Evolutionary conservation across 2,329 filamentous ascomycete species (phyloP).

Genomic region (Cryphonectria naterciae): DNA sequence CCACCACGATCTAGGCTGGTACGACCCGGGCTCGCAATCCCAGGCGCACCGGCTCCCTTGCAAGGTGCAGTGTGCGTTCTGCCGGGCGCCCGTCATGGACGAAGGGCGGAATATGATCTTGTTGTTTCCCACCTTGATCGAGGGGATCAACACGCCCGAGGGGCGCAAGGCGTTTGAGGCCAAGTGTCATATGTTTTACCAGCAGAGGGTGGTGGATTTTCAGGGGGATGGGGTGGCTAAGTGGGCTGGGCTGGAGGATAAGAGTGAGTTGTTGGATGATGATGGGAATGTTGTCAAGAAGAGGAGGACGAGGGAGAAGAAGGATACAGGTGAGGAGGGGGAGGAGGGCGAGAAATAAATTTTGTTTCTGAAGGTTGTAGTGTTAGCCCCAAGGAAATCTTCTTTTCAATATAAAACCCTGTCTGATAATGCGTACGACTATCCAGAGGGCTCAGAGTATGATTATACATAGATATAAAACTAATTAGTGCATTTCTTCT

Average conservation of each 20-base stretch:
- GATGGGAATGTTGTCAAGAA: slow-evolving; percentile 30
- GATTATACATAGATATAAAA: too few species aligned
- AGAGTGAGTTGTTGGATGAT: slow-evolving; percentile 39
- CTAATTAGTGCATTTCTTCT: too few species aligned
- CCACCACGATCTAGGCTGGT: slow-evolving; percentile 69
- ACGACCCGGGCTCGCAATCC: slow-evolving; percentile 65
- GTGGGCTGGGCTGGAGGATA: slow-evolving; percentile 68
- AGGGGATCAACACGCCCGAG: slow-evolving; percentile 60
- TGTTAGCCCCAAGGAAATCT: too few species aligned
- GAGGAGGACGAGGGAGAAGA: slow-evolving; percentile 13
- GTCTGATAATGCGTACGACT: too few species aligned
- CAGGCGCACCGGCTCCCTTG: slow-evolving; percentile 74
- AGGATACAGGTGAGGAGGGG: background rate
- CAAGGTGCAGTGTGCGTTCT: slow-evolving; percentile 78
- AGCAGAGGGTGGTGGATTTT: slow-evolving; percentile 74
- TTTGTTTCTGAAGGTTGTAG: too few species aligned
- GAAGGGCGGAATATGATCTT: slow-evolving; percentile 85
- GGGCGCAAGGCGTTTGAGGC: slow-evolving; percentile 68
- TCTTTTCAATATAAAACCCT: too few species aligned
- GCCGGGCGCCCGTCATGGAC: slow-evolving; percentile 82
- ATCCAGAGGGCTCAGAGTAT: too few species aligned
- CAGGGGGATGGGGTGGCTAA: slow-evolving; percentile 74
- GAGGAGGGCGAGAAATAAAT: background rate
- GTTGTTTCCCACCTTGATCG: slow-evolving; percentile 75
- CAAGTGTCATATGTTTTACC: slow-evolving; percentile 81